Evolutionary conservation across 192 early-diverging fungal species (phyloP), one percentile per base, ranked within the genome.

Genomic region (Coemansia sp.): DNA sequence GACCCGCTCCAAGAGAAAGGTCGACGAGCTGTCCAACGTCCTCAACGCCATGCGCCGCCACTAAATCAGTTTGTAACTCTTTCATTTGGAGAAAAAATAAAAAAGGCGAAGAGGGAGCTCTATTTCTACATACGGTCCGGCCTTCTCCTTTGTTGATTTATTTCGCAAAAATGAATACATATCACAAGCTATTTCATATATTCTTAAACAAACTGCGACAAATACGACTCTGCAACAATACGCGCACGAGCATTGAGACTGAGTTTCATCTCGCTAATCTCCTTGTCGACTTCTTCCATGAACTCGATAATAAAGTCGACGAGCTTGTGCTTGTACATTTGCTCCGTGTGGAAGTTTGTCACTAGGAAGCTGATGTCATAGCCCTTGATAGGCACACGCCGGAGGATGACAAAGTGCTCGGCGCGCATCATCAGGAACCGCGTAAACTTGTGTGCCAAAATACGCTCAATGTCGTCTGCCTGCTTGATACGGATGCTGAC

Each of bases 251-350:
- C 88, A 74, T 98, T 98, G 61, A 99, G 82, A 73, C 90, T 93
- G 69, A 99, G 86, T 83, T 97, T 96, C 94, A 98, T 97, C 76
- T 97, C 95, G 72, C 92, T 95, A 70, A 99, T 99, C 74, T 99
- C 97, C 86, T 95, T 96, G 82, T 99, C 97, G 18, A 99, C 97
- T 66, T 96, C 97, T 75, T 99, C 97, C 97, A 99, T 99, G 73
- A 99, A 99, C 84, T 97, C 92, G 59, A 99, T 90, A 70, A 97
- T 94, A 79, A 99, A 99, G 83, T 99, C 97, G 11, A 99, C 97
- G 70, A 99, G 83, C 81, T 99, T 99, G 87, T 99, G 95, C 87
- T 97, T 97, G 80, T 88, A 95, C 97, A 99, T 97, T 75, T 93
- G 92, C 80, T 99, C 97, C 3, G 95, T 95, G 69, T 99, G 97